Evolutionary conservation across 495 filamentous ascomycete genomes (phyloP), one percentile per base, ranked within the genome.

Genomic region (Aspergillus egyptiacus): DNA sequence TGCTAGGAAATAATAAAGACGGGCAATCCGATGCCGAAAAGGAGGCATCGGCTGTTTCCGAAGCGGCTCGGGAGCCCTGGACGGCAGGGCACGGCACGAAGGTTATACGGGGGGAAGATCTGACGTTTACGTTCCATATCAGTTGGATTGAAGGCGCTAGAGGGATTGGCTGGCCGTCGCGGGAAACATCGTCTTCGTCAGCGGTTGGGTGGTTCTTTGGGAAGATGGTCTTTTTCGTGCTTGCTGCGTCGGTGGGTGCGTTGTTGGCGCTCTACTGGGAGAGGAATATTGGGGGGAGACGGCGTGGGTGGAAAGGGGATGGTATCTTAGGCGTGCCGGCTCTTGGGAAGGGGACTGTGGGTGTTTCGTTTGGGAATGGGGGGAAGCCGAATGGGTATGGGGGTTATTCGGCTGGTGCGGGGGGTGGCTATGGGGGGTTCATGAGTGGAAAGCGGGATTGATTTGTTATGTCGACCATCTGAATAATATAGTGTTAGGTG

Each of bases 81-180:
- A 72, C 69, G 2, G 53, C 64, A 0, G 71, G 71, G 0, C 71
- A 74, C 24, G 70, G 73, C 13, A 74, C 71, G 20, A 80, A 83
- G 48, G 75, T 98, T 22, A 76, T 96, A 18, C 95, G 96, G 56
- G 91, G 91, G 6, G 89, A 96, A 59, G 80, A 83, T 19, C 68
- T 98, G 20, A 81, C 89, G 1, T 76, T 97, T 55, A 79, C 76
- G 38, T 86, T 98, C 56, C 82, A 77, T 46, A 83, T 97, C 28
- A 74, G 86, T 27, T 98, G 93, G 93, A 84, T 94, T 58, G 83
- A 86, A 15, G 85, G 81, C 2, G 82, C 86, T 9, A 70, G 60
- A 24, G 62, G 72, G 7, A 64, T 73, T 60, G 67, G 72, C 35
- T 65, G 68, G 69, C 65, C 66, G 27, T 61, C 56, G 27, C 50